These are phyloP conservation scores for Pythium rhizo-oryzae DNA, from an alignment of 352 stramenopile genomes.

Conservation along the genomic window DNA sequence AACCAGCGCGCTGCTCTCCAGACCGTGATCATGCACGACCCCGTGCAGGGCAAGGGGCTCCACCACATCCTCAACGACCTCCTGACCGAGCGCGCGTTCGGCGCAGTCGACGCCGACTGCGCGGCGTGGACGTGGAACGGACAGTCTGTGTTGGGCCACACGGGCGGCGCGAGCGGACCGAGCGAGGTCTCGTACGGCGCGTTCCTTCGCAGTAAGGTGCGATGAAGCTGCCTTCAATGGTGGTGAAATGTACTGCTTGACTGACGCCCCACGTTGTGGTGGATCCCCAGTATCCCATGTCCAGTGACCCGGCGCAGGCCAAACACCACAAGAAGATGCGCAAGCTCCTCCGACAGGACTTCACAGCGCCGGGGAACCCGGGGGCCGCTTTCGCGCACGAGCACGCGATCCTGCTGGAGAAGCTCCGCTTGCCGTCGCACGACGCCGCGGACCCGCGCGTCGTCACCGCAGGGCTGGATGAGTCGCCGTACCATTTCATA, in stretches of 20 bases:
- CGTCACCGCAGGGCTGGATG: slow-evolving; percentile 38
- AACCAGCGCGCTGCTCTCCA: slow-evolving; percentile 21
- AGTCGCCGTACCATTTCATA: slow-evolving; percentile 61
- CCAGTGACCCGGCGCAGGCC: slow-evolving; percentile 38
- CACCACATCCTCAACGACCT: slow-evolving; percentile 76
- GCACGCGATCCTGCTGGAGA: slow-evolving; percentile 47
- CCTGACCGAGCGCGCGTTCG: slow-evolving; percentile 59
- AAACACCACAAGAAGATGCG: slow-evolving; percentile 71
- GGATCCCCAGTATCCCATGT: slow-evolving; percentile 54
- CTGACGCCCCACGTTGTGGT: no score
- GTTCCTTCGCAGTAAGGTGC: slow-evolving; percentile 64
- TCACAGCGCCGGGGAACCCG: slow-evolving; percentile 52
- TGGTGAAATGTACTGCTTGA: no score
- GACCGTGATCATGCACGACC: slow-evolving; percentile 87
- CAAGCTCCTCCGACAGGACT: slow-evolving; percentile 64
- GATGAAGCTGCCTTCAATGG: no score
- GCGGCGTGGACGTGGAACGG: slow-evolving; percentile 57
- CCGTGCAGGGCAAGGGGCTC: slow-evolving; percentile 77
- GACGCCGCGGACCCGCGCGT: slow-evolving; percentile 24
- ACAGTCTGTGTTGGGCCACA: slow-evolving; percentile 24
- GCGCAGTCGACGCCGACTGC: slow-evolving; percentile 30
- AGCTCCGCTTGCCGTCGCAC: slow-evolving; percentile 47
- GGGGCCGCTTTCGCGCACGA: slow-evolving; percentile 50
- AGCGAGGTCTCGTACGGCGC: slow-evolving; percentile 53
- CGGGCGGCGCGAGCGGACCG: not conserved